Evolutionary conservation across 257 asterid genomes (phyloP).

Genomic region (Thymus mandschuricus): DNA sequence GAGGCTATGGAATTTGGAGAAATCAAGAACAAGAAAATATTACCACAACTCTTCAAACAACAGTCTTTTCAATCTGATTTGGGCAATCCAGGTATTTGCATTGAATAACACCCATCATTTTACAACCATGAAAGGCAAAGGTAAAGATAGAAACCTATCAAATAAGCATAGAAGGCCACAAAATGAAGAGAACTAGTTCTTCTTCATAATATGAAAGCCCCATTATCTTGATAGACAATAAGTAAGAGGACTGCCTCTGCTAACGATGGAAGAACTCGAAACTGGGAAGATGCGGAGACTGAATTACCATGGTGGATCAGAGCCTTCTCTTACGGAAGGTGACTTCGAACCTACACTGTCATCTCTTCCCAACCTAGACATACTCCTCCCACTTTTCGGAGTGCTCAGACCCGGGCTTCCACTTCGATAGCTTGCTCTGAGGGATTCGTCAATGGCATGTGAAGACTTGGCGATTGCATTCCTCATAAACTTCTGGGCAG

Average conservation of each 20-base stretch:
- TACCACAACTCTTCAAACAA: not conserved
- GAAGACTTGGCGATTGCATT: conserved; percentile 88
- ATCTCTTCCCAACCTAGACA: conserved; percentile 85
- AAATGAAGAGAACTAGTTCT: not conserved
- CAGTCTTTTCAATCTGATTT: not conserved
- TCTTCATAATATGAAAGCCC: conserved; percentile 7
- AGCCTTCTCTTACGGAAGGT: conserved; percentile 70
- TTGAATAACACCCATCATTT: conserved; percentile 12
- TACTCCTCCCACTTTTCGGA: conserved; percentile 86
- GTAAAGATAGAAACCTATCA: not conserved
- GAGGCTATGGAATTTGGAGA: not conserved
- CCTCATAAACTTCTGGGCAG: conserved; percentile 93
- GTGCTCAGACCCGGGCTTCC: conserved; percentile 77
- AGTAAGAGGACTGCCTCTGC: conserved; percentile 27
- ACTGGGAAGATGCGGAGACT: conserved; percentile 1
- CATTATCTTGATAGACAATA: conserved; percentile 18
- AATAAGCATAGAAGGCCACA: conserved; percentile 1
- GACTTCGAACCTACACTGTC: conserved; percentile 59
- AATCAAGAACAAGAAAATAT: not conserved
- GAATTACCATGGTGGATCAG: conserved; percentile 72
- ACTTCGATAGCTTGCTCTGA: conserved; percentile 93
- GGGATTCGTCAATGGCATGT: conserved; percentile 77
- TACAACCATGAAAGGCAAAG: not conserved
- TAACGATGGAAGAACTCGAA: conserved; percentile 24
- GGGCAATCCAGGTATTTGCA: not conserved